phyloP scores from a whole-genome alignment of 305 asterid species.

The Withania somnifera region DNA sequence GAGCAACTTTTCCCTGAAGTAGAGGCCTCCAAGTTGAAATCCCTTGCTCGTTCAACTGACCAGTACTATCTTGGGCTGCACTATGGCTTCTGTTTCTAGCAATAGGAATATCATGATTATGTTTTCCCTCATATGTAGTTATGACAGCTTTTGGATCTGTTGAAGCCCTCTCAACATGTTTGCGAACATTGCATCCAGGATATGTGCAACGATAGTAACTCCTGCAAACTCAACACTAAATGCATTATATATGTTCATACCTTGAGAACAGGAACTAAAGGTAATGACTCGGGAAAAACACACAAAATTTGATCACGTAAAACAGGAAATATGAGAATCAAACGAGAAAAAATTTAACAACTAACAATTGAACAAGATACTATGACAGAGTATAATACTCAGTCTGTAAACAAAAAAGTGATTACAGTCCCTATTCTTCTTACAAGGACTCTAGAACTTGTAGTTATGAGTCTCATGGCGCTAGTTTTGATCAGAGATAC shows the following conservation, averaged over 20 bases:
- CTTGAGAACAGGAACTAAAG: neutral
- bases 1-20: neutral
- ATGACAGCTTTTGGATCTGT: conserved; percentile 65
- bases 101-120: conserved; percentile 62
- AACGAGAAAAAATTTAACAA: neutral
- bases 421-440: too few species aligned
- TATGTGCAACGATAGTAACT: conserved; percentile 88
- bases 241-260: neutral
- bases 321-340: neutral
- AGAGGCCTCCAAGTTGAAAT: neutral
- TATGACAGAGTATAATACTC: neutral
- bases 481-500: neutral
- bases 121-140: conserved; percentile 88
- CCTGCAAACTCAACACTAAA: conserved; percentile 24
- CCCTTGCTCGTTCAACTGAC: neutral
- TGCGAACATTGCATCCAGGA: conserved; percentile 71
- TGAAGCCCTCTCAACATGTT: conserved; percentile 76
- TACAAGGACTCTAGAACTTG: too few species aligned
- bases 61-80: neutral
- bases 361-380: neutral
- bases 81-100: conserved; percentile 12
- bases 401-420: too few species aligned
- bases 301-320: neutral
- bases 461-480: too few species aligned
- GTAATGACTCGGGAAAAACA: neutral